Evolutionary conservation across 768 basidiomycete genomes (phyloP), one percentile per base, ranked within the genome.

Genomic region (Tylopilus vinaceipallidus): DNA sequence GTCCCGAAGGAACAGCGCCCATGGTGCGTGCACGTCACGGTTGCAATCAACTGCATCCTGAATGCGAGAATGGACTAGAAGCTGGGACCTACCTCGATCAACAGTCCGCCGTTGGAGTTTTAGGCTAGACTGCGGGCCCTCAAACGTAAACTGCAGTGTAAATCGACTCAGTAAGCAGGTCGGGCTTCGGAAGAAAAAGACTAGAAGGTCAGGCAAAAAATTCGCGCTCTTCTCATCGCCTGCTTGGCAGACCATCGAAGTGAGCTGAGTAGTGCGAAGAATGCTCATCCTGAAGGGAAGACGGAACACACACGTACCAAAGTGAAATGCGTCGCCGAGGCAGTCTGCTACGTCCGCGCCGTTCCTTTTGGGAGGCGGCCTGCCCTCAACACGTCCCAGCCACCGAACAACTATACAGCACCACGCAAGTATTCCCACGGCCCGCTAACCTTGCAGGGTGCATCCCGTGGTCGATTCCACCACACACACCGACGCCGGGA

Each of bases 1-100:
- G 76, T 84, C 79, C 83, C 74, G 70, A 80, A 81, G 81, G 82
- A 82, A 78, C 67, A 60, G 64, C 72, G 73, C 76, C 73, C 82
- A 83, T 56, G 29, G 79, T 79, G 78, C 75, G 68, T 69, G 72
- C 82, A 80, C 83, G 75, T 84, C 82, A 73, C 72, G 68, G 45
- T 68, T 73, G 71, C 69, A 76, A 72, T 71, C 53, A 46, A 65
- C 45, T 75, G 65, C 79, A 75, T 82, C 80, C 71, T 72, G 48
- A 61, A 54, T 13, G 48, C 26, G 45, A 33, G 37, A 44, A 32
- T 7, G 5, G 23, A 45, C 14, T 14, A 36, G 45, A 50, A 34
- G 9, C 7, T 3, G n/a, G 3, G 19, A 42, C 65, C 56, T 47
- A 65, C 65, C 42, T 41, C 24, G 24, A 27, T 20, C n/a, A 19